Base-by-base conservation (phyloP, 805 yeast species). In the Nadsonia fulvescens region DNA sequence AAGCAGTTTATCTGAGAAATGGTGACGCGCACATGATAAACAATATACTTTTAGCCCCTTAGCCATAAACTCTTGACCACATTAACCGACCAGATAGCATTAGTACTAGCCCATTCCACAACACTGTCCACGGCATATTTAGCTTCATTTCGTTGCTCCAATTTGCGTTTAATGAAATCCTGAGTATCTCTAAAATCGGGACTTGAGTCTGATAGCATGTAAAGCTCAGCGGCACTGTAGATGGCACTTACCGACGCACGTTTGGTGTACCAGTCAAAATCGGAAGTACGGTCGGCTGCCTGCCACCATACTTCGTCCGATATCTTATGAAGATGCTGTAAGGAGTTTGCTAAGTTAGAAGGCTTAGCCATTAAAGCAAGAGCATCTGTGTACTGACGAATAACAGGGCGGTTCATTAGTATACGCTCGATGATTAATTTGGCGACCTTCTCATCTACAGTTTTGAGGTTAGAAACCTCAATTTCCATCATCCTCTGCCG, bases 241-340 rank as follows among this genome's bases (percentile, higher is more conserved):
- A 75, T 62, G 2, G 75, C 58, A 13, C 77, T 63, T 9, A 86
- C 44, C 6, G 76, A 63, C 9, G 74, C 53, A 36, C 98, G 58
- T 43, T 82, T 77, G n/a, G 91, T 57, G 48, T 86, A 86, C 98
- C 98, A 86, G 3, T 79, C 74, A 45, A 76, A 71, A 47, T 81
- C 93, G 11, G 53, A 70, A 12, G 89, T 64, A 28, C 49, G 42
- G 44, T 83, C 95, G 7, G 83, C 89, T 0, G 93, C 70, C 38
- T 66, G 69, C 47, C 52, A 81, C 23, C 78, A 65, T 32, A 86
- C 59, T 44, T 89, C 96, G 51, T 86, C 96, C 8, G 81, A 61
- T 30, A 83, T 57, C 27, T 66, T 61, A 38, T 70, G 75, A 30
- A 89, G 61, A 42, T 79, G 91, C 18, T 63, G 64, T 25, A 76